Evolutionary conservation across 208 protist genomes (phyloP), one percentile per base, ranked within the genome.

Genomic region (Leishmania guyanensis): DNA sequence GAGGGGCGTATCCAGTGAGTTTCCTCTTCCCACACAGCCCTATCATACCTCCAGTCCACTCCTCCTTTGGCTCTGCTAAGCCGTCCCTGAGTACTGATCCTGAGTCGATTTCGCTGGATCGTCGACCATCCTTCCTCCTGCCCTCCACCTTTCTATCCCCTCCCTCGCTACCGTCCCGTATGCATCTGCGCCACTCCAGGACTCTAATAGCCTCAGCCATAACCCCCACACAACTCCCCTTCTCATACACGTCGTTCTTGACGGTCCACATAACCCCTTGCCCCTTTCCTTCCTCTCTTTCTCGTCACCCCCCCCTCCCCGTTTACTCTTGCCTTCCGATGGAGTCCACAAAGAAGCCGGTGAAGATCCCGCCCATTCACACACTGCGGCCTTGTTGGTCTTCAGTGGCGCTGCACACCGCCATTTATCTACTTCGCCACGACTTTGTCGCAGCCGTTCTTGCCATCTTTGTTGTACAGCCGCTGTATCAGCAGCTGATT

Each of bases 361-460:
- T 80, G 62, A 84, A 51, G 72, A 86, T 86, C 64, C 82, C 85
- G 1, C 81, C 77, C 6, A 79, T 80, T 4, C 77, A 86, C 36
- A 72, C 78, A 43, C 75, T 89, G 60, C 82, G 85, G 26, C 75
- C 82, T 22, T 84, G 51, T n/a, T 84, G 78, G 82, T 22, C 50
- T 10, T 22, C 73, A 26, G 71, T 82, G 2, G 36, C 75, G 4
- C 4, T 58, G 14, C 85, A 89, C 75, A 43, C 70, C 66, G 68
- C 54, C 60, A 70, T 88, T 51, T 89, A 87, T 75, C 83, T 86
- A 5, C 20, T 82, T 29, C 85, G 88, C 64, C 82, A 86, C 51
- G 83, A 79, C 43, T 43, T 85, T 26, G 39, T 89, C 73, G 29
- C 74, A 48, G 26, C 86, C 3, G 60, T 89, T 46, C 66, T 80